Percentiles rank a stretch among this genome's conserved stretches.
phyloP scores from a whole-genome alignment of 2,329 filamentous ascomycete genomes.

The Macrophomina pseudophaseolina region DNA sequence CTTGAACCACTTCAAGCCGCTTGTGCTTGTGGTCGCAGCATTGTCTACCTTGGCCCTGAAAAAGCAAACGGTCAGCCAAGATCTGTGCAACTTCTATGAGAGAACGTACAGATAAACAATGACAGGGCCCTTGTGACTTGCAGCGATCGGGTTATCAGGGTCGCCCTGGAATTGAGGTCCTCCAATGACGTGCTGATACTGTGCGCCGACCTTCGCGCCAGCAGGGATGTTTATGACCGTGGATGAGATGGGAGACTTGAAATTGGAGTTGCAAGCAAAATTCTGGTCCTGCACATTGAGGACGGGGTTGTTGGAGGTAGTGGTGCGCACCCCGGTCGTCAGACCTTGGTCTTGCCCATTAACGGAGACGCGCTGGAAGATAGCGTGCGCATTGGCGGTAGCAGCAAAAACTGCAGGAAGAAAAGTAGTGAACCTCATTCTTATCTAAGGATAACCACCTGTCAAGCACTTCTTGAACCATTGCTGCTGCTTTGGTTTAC shows the following conservation, averaged over 20 bases:
- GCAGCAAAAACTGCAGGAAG: conserved; percentile 33
- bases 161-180: conserved; percentile 56
- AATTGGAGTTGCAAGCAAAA: conserved; percentile 55
- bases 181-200: conserved; percentile 61
- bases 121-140: conserved; percentile 53
- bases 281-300: conserved; percentile 53
- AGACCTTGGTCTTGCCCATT: conserved; percentile 57
- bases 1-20: conserved; percentile 50
- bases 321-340: conserved; percentile 56
- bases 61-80: neutral
- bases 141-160: conserved; percentile 56
- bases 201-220: conserved; percentile 59
- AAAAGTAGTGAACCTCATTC: conserved; percentile 31
- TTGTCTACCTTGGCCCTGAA: conserved; percentile 46
- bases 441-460: neutral
- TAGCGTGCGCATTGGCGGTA: conserved; percentile 47
- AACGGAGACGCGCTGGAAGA: conserved; percentile 56
- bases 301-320: conserved; percentile 57
- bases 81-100: neutral
- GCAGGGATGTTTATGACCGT: conserved; percentile 56
- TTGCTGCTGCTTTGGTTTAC: neutral
- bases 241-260: conserved; percentile 41
- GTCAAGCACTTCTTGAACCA: neutral
- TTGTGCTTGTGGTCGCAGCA: conserved; percentile 43
- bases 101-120: conserved; percentile 43